Conservation (phyloP, 352 stramenopile species). For the Pythium vanterpoolii region DNA sequence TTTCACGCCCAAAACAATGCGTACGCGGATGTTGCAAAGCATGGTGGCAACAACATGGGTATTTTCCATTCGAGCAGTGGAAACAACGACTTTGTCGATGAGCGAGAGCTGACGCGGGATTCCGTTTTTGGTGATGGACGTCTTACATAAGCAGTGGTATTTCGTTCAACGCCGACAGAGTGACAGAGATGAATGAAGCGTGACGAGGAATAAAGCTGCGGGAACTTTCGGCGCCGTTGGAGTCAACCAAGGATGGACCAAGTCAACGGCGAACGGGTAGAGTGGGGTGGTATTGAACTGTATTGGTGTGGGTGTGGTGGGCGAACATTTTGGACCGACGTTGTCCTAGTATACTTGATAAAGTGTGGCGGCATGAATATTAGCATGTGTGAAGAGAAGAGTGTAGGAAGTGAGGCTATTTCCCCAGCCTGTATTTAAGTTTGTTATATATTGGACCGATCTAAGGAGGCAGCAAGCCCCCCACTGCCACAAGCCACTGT, state of each 20-base stretch:
- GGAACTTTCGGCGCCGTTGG: background rate
- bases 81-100: slow-evolving; percentile 19
- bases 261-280: background rate
- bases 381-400: slow-evolving; percentile 2
- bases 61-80: slow-evolving; percentile 4
- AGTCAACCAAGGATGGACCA: background rate
- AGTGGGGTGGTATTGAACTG: slow-evolving; percentile 1
- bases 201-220: background rate
- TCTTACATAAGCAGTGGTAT: slow-evolving; percentile 1
- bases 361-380: slow-evolving; percentile 14
- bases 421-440: slow-evolving; percentile 22
- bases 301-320: slow-evolving; percentile 12
- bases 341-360: background rate
- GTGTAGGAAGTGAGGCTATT: slow-evolving; percentile 1
- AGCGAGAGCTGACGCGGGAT: slow-evolving; percentile 22
- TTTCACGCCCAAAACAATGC: slow-evolving; percentile 10
- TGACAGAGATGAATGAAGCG: background rate
- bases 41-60: slow-evolving; percentile 4
- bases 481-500: background rate
- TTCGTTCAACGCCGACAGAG: background rate
- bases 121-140: slow-evolving; percentile 16
- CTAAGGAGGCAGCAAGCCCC: background rate
- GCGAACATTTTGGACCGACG: background rate
- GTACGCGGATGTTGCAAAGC: background rate
- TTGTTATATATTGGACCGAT: slow-evolving; percentile 16